phyloP scores from a whole-genome alignment of 805 yeast genomes.

The Candida andamanensis region DNA sequence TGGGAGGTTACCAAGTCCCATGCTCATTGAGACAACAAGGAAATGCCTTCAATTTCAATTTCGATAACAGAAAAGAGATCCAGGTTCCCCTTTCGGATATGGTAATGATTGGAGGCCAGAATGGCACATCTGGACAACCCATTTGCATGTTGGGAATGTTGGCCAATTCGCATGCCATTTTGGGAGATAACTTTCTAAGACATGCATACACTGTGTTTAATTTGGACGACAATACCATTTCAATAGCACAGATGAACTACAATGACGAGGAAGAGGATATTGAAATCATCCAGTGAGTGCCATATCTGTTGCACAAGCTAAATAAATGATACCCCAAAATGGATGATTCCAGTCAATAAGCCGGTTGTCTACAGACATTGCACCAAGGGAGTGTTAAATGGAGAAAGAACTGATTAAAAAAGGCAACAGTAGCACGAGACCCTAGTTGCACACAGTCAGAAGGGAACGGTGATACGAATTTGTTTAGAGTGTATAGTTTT shows the following conservation, averaged over 20 bases:
- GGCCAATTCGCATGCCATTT: conserved; percentile 11
- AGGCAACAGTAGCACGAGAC: no score
- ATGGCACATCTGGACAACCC: conserved; percentile 8
- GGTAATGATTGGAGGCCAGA: conserved; percentile 11
- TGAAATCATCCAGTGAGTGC: conserved; percentile 10
- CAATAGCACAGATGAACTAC: conserved; percentile 40
- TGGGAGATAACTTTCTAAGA: conserved; percentile 66
- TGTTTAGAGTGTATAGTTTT: no score
- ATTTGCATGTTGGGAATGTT: conserved; percentile 12
- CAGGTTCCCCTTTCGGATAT: conserved; percentile 14
- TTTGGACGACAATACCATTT: conserved; percentile 50
- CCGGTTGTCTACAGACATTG: no score
- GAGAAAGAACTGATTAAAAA: no score
- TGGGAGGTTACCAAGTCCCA: conserved; percentile 11
- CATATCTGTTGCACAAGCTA: no score
- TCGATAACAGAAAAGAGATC: conserved; percentile 9
- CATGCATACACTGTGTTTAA: conserved; percentile 62
- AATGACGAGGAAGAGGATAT: conserved; percentile 14
- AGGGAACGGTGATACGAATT: no score
- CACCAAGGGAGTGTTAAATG: no score
- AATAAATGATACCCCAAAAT: no score
- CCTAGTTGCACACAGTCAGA: no score
- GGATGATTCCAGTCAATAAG: no score
- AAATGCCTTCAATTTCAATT: conserved; percentile 8
- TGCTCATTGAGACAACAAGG: conserved; percentile 12